Evolutionary conservation across 768 basidiomycete genomes (phyloP).

Genomic region (Lepiota brunneoincarnata): DNA sequence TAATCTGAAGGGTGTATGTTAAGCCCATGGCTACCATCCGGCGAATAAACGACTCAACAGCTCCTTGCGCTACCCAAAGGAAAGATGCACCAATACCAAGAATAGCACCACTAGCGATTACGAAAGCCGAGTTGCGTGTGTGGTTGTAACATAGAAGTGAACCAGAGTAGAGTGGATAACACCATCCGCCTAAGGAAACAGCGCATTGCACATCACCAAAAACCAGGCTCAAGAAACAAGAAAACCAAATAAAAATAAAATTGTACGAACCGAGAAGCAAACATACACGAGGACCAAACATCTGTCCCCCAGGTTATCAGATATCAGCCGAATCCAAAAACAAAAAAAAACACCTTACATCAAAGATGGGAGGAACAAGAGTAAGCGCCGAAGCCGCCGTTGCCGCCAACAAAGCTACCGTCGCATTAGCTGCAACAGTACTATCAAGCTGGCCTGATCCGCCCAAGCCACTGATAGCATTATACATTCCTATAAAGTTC

Average conservation of each 20-base stretch:
- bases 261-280: slow-evolving; percentile 21
- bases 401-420: slow-evolving; percentile 24
- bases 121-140: slow-evolving; percentile 24
- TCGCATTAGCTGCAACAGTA: slow-evolving; percentile 28
- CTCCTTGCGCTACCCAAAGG: slow-evolving; percentile 28
- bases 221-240: neutral
- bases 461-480: slow-evolving; percentile 25
- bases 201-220: neutral
- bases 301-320: slow-evolving; percentile 11
- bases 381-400: slow-evolving; percentile 27
- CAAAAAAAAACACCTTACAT: slow-evolving; percentile 20
- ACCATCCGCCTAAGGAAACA: slow-evolving; percentile 20
- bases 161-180: slow-evolving; percentile 26
- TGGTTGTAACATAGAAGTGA: slow-evolving; percentile 27
- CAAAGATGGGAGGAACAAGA: slow-evolving; percentile 25
- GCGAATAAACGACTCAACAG: slow-evolving; percentile 14
- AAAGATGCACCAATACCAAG: slow-evolving; percentile 27
- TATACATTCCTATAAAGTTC: slow-evolving; percentile 26
- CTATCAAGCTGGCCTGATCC: slow-evolving; percentile 28
- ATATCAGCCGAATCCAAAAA: neutral
- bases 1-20: slow-evolving; percentile 18
- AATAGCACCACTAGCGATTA: slow-evolving; percentile 25
- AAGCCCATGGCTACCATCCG: neutral
- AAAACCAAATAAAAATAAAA: neutral
- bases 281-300: slow-evolving; percentile 25